Conservation (phyloP, 2,329 filamentous ascomycete genomes). For the Magnaporthiopsis incrustans region DNA sequence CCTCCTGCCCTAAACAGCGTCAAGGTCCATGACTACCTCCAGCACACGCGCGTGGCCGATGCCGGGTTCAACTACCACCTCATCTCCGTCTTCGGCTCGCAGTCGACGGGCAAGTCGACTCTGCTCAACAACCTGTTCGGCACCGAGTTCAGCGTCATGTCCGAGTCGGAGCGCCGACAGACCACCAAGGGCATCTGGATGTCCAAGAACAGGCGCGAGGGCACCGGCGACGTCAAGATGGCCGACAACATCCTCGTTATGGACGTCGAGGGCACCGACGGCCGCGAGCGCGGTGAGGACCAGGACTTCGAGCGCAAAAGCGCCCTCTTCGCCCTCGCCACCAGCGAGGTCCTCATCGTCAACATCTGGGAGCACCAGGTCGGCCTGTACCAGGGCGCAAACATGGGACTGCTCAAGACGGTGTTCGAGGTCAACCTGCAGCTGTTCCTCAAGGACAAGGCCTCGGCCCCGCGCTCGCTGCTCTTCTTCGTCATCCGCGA, state of each 20-base stretch:
- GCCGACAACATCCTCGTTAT: constrained; percentile 98
- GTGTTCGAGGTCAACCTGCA: constrained; percentile 98
- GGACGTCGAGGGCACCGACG: constrained; percentile 98
- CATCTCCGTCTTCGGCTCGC: constrained; percentile 96
- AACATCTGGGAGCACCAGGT: constrained; percentile 99
- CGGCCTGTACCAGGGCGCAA: constrained; percentile 93
- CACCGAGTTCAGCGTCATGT: constrained; percentile 96
- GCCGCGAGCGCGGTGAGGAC: constrained; percentile 90
- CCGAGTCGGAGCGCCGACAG: constrained; percentile 85
- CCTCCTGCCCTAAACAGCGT: constrained; percentile 46
- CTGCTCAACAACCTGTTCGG: constrained; percentile 93
- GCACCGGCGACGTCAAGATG: constrained; percentile 54
- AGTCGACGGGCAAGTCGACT: constrained; percentile 97
- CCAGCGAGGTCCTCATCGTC: constrained; percentile 94
- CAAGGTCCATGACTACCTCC: constrained; percentile 74
- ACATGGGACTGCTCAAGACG: constrained; percentile 97
- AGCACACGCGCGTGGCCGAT: constrained; percentile 68
- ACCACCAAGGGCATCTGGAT: constrained; percentile 99
- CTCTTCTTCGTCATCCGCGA: constrained; percentile 99
- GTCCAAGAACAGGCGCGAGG: constrained; percentile 81
- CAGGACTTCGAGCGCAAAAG: constrained; percentile 99
- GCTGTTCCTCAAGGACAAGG: constrained; percentile 90
- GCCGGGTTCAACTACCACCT: constrained; percentile 98
- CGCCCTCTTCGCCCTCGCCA: constrained; percentile 91
- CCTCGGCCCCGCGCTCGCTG: constrained; percentile 83